phyloP scores from a whole-genome alignment of 2,329 filamentous ascomycete genomes.

The Alternaria brassicae region DNA sequence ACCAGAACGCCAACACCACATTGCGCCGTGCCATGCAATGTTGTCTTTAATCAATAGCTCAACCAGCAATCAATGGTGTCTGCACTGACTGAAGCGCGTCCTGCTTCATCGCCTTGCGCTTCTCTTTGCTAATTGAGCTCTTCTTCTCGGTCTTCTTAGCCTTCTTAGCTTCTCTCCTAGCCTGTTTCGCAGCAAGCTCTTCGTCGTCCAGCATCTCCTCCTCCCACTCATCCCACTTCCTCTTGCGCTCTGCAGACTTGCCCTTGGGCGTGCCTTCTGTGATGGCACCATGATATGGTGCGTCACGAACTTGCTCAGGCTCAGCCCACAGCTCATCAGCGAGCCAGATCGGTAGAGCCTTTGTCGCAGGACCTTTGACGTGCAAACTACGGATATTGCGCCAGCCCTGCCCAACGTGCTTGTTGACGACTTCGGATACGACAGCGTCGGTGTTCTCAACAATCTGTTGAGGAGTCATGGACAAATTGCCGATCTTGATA shows the following conservation, averaged over 20 bases:
- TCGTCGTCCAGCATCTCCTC: constrained; percentile 48
- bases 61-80: constrained; percentile 42
- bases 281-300: constrained; percentile 49
- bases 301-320: constrained; percentile 72
- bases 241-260: constrained; percentile 44
- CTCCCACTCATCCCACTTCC: constrained; percentile 50
- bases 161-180: constrained; percentile 61
- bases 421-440: constrained; percentile 68
- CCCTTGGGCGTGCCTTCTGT: constrained; percentile 30
- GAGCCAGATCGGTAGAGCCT: constrained; percentile 91
- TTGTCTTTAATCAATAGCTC: not conserved
- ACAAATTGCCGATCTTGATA: constrained; percentile 78
- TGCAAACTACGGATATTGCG: constrained; percentile 83
- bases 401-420: constrained; percentile 86
- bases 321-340: constrained; percentile 91
- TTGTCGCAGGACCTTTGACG: constrained; percentile 88
- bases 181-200: constrained; percentile 44
- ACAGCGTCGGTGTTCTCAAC: constrained; percentile 82
- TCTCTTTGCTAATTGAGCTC: constrained; percentile 53
- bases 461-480: constrained; percentile 76
- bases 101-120: constrained; percentile 59
- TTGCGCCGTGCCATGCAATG: constrained; percentile 23
- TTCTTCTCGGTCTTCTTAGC: constrained; percentile 41
- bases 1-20: constrained; percentile 24
- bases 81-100: constrained; percentile 55